Evolutionary conservation across 805 yeast genomes (phyloP).

Genomic region (Lipomyces kockii): DNA sequence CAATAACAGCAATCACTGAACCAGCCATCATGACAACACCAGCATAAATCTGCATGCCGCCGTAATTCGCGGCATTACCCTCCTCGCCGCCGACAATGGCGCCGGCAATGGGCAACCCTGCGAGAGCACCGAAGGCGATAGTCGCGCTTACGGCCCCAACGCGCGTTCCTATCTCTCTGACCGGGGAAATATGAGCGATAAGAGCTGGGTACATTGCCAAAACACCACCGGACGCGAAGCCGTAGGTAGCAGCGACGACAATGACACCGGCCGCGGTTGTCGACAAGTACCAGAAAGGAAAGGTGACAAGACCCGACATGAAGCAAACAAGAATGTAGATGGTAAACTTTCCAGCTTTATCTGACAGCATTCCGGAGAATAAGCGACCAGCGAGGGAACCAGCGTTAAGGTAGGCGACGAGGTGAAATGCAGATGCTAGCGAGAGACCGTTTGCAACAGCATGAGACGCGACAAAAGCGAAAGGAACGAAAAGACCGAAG

Average conservation of each 20-base stretch:
- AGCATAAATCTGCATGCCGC: conserved; percentile 37
- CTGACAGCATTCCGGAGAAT: conserved; percentile 54
- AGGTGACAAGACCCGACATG: conserved; percentile 43
- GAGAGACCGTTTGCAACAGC: conserved; percentile 40
- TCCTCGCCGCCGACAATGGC: conserved; percentile 30
- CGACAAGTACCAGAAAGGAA: conserved; percentile 36
- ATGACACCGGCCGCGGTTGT: conserved; percentile 28
- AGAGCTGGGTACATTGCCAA: conserved; percentile 46
- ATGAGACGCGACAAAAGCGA: conserved; percentile 45
- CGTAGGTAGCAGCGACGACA: conserved; percentile 42
- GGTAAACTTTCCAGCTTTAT: conserved; percentile 54
- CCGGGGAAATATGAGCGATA: conserved; percentile 42
- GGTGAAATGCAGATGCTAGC: conserved; percentile 37
- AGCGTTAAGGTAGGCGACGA: conserved; percentile 46
- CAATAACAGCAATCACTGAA: conserved; percentile 29
- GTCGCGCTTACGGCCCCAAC: conserved; percentile 68
- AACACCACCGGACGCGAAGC: conserved; percentile 45
- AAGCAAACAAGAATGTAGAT: conserved; percentile 44
- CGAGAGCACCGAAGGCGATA: conserved; percentile 56
- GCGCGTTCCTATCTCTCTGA: conserved; percentile 43
- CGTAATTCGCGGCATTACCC: conserved; percentile 22
- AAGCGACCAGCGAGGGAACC: conserved; percentile 57
- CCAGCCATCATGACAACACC: conserved; percentile 36
- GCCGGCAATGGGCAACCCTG: conserved; percentile 45
- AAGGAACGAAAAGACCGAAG: conserved; percentile 44